A percentile compares a stretch with the other conserved stretches of the same genome.
phyloP scores from a whole-genome alignment of 495 filamentous ascomycete genomes.

The Parachaetomium inaequale region DNA sequence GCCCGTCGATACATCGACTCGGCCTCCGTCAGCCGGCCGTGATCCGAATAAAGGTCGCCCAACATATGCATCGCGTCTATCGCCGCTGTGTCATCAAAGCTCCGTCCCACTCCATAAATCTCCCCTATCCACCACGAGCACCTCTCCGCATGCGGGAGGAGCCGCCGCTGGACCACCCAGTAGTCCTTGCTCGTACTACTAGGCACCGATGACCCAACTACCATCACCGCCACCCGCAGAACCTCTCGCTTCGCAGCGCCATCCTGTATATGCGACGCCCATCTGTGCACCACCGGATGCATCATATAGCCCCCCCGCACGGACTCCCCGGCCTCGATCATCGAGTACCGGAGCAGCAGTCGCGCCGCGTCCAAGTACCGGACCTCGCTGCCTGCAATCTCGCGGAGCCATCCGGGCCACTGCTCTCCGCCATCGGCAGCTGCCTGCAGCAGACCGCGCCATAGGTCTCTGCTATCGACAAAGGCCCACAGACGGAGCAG shows the following conservation, averaged over 20 bases:
- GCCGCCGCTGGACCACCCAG: conserved; percentile 27
- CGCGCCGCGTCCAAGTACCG: conserved; percentile 26
- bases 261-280: conserved; percentile 26
- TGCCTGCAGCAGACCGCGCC: conserved; percentile 26
- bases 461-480: conserved; percentile 33
- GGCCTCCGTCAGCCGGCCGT: too few species aligned
- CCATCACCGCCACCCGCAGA: conserved; percentile 22
- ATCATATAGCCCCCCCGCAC: conserved; percentile 28
- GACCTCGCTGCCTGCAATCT: conserved; percentile 30
- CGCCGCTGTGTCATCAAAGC: conserved; percentile 32
- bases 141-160: conserved; percentile 28
- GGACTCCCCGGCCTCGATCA: conserved; percentile 31
- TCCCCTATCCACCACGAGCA: conserved; percentile 30
- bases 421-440: conserved; percentile 12
- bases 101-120: conserved; percentile 22
- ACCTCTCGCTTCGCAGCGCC: conserved; percentile 15
- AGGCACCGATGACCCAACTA: conserved; percentile 28
- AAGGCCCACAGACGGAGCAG: conserved; percentile 37
- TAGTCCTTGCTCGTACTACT: conserved; percentile 14
- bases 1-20: too few species aligned
- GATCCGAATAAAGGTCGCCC: too few species aligned
- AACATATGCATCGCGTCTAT: too few species aligned
- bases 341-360: conserved; percentile 31
- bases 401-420: conserved; percentile 29
- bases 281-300: conserved; percentile 37